A percentile compares a stretch with the other conserved stretches of the same genome.
These are phyloP conservation scores for Nigrospora osmanthi DNA, from an alignment of 2,329 filamentous ascomycete genomes.

Conservation along the genomic window DNA sequence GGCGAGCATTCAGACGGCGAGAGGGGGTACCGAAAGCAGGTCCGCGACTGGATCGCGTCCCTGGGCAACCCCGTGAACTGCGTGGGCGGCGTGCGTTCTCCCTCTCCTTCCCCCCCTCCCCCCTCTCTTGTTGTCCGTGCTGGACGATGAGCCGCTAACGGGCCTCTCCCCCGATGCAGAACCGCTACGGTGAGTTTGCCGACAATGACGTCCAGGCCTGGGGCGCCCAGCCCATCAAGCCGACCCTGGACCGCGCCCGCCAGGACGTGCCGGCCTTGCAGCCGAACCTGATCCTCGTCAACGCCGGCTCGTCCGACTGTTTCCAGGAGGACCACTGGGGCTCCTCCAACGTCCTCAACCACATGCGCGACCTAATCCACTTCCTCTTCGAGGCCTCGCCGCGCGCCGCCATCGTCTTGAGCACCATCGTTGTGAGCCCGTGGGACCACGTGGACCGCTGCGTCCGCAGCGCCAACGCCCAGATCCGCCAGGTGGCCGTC, in stretches of 20 bases:
- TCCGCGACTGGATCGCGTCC: slow-evolving; percentile 11
- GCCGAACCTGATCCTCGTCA: slow-evolving; percentile 18
- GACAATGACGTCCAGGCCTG: slow-evolving; percentile 21
- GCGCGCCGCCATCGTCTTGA: slow-evolving; percentile 14
- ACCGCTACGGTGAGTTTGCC: slow-evolving; percentile 14
- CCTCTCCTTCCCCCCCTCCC: neutral
- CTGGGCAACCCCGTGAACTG: slow-evolving; percentile 12
- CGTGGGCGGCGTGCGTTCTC: slow-evolving; percentile 9
- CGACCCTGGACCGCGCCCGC: slow-evolving; percentile 13
- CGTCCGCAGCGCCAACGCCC: slow-evolving; percentile 14
- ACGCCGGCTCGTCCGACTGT: slow-evolving; percentile 19
- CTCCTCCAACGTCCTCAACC: slow-evolving; percentile 13
- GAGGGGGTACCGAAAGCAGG: slow-evolving; percentile 8
- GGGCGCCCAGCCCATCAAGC: slow-evolving; percentile 15
- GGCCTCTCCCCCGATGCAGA: slow-evolving; percentile 1
- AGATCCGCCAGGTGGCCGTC: slow-evolving; percentile 14
- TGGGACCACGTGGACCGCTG: slow-evolving; percentile 13
- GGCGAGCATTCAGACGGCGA: slow-evolving; percentile 8
- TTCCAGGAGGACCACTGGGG: slow-evolving; percentile 16
- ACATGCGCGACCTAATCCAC: slow-evolving; percentile 15
- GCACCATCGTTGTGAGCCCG: slow-evolving; percentile 16
- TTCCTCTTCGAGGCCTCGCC: slow-evolving; percentile 15
- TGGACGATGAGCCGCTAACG: neutral
- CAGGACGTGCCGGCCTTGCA: slow-evolving; percentile 14
- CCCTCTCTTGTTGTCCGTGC: too few relatives aligned